phyloP scores from a whole-genome alignment of 2,329 filamentous ascomycete species.

The Diaporthe vaccinii region DNA sequence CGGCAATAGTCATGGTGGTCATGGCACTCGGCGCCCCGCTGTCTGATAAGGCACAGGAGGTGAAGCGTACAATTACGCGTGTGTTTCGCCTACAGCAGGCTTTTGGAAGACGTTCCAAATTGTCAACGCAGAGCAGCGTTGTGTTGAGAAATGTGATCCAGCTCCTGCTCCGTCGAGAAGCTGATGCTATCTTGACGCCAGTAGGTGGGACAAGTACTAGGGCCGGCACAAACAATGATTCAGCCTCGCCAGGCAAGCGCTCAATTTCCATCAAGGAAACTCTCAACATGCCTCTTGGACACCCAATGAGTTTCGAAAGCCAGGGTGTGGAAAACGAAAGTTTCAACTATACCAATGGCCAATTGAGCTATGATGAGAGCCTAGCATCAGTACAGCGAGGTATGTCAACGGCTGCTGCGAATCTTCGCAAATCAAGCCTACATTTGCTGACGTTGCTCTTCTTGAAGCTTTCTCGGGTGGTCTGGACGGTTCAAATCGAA shows the following conservation, averaged over 20 bases:
- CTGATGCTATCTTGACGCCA: background rate
- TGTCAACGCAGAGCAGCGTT: background rate
- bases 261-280: background rate
- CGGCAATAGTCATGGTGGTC: background rate
- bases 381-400: background rate
- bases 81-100: background rate
- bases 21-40: background rate
- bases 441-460: background rate
- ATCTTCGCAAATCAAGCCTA: background rate
- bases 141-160: background rate
- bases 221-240: background rate
- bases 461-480: background rate
- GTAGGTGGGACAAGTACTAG: background rate
- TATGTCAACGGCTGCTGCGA: background rate
- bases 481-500: background rate
- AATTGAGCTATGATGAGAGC: background rate
- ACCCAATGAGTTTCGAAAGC: background rate
- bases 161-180: background rate
- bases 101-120: background rate
- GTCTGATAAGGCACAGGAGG: background rate
- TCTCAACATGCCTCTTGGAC: background rate
- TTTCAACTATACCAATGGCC: background rate
- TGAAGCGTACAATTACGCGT: background rate
- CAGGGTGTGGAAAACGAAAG: background rate
- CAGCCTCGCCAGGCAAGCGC: background rate